Base-by-base conservation (phyloP, 495 filamentous ascomycete genomes). In the Pyrenopolyporus hunteri region DNA sequence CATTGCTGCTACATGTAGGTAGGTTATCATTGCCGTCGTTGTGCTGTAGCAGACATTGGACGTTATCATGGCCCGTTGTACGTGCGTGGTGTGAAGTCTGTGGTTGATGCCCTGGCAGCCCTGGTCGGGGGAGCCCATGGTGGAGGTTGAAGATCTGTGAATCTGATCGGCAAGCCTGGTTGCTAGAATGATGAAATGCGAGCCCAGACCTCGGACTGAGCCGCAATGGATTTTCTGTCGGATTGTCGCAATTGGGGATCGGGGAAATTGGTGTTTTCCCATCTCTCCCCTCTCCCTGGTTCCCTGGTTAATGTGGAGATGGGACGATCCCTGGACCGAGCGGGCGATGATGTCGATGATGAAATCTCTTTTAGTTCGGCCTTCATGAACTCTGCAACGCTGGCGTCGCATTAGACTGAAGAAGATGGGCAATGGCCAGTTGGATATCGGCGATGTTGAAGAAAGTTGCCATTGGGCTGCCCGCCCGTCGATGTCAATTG, bases 161-260 rank as follows among this genome's bases (percentile, higher is more conserved):
- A 66, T 61, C 63, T 45, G 44, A 68, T 68, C 53, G 65, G 58
- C 64, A 59, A 58, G 14, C 54, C 37, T 51, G 64, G 48, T 67
- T 50, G 49, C 52, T 63, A 55, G 40, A 63, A 70, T 68, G 58
- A 66, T 56, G 61, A 68, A 66, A 68, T 70, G 52, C 33, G 50
- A 58, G 42, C 57, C 48, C 54, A 59, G 52, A 57, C 33, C 57
- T 59, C 65, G 68, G 68, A 68, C 64, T 59, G 65, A 70, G 68
- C 68, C 68, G 68, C 68, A 70, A 70, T 70, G 61, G 68, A 66
- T 52, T 68, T 70, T 67, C 57, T 67, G 55, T 59, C 63, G 63
- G 44, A 53, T 65, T 51, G 49, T 64, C 64, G 61, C 51, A 66
- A 68, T 66, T 68, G 57, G 59, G n/a, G 58, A 70, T 70, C 58